Evolutionary conservation across 2,329 filamentous ascomycete genomes (phyloP), one percentile per base, ranked within the genome.

Genomic region (Colletotrichum tamarilloi): DNA sequence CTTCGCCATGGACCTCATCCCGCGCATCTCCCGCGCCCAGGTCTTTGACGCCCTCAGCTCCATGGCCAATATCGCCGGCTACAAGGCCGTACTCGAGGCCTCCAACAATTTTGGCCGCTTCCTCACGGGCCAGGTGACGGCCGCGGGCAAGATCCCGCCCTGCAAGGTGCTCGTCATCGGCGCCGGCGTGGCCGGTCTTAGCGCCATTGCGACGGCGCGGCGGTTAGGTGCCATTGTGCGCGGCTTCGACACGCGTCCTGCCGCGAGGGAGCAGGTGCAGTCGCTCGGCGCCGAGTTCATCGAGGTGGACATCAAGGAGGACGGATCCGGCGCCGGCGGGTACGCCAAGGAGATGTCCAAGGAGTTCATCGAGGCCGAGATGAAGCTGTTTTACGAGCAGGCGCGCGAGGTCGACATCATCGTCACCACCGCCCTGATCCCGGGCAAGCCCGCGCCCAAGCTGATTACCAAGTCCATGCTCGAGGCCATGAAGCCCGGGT

Each of bases 341-440:
- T 98, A 98, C 79, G 94, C 94, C 66, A 97, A 97, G 79, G 94
- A 95, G 79, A 97, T 97, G 95, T 97, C 94, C 67, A 95, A 96
- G 79, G 95, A 96, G 76, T 98, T 97, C 79, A 95, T 97, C 80
- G 94, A 95, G 74, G 95, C 95, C 6, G 94, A 98, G 81, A 97
- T 97, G 94, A 95, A 94, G 81, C 87, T 98, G 0, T 98, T 98
- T 83, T 91, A 94, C 80, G 93, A 97, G 77, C 95, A 97, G 81
- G 94, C 93, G 74, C 89, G 90, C 72, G 95, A 98, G 52, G 94
- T 97, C 64, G 95, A 98, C 82, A 97, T 98, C 75, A 93, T 98
- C 74, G 93, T 98, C 80, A 97, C 95, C 1, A 98, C 95, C 1
- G 95, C 95, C n/a, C 83, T 97, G 77, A 97, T 98, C 73, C 95